A percentile compares a stretch with the other conserved stretches of the same genome.
Evolutionary conservation across 768 basidiomycete genomes (phyloP).

Genomic region (Rubroboletus pulcherrimus): DNA sequence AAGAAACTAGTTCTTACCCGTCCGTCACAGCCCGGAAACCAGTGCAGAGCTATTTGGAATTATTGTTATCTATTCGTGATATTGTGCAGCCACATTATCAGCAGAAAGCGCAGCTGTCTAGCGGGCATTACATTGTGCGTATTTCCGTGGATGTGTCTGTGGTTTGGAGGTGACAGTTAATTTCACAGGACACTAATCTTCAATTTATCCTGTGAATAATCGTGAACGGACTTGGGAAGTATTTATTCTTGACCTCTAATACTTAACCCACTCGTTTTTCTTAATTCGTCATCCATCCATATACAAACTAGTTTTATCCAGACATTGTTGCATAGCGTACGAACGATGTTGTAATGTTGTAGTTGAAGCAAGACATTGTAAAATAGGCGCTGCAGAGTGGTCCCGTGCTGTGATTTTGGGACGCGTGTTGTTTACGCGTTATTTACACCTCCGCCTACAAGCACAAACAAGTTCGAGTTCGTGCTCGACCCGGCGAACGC

Average conservation of each 20-base stretch:
- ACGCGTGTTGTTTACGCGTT: conserved; percentile 32
- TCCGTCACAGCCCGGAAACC: conserved; percentile 41
- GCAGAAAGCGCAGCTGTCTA: conserved; percentile 72
- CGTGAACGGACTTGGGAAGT: neutral
- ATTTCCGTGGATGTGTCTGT: neutral
- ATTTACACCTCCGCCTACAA: conserved; percentile 26
- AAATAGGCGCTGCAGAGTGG: neutral
- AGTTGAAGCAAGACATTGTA: neutral
- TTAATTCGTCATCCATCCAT: neutral
- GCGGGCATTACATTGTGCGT: conserved; percentile 63
- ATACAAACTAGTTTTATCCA: neutral
- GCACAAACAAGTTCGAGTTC: conserved; percentile 35
- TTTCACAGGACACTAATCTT: conserved; percentile 24
- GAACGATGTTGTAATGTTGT: conserved; percentile 1
- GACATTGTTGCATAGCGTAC: neutral
- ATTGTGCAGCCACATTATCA: conserved; percentile 58
- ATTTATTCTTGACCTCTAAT: conserved; percentile 5
- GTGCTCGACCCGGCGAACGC: neutral
- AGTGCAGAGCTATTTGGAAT: conserved; percentile 59
- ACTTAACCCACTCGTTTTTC: neutral
- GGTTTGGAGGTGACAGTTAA: neutral
- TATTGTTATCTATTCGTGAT: conserved; percentile 55
- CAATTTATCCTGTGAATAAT: conserved; percentile 30
- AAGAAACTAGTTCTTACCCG: neutral
- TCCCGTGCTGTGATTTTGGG: conserved; percentile 23